A percentile compares a stretch with the other conserved stretches of the same genome.
Evolutionary conservation across 208 protist genomes (phyloP).

Genomic region (Wallacemonas sp.): DNA sequence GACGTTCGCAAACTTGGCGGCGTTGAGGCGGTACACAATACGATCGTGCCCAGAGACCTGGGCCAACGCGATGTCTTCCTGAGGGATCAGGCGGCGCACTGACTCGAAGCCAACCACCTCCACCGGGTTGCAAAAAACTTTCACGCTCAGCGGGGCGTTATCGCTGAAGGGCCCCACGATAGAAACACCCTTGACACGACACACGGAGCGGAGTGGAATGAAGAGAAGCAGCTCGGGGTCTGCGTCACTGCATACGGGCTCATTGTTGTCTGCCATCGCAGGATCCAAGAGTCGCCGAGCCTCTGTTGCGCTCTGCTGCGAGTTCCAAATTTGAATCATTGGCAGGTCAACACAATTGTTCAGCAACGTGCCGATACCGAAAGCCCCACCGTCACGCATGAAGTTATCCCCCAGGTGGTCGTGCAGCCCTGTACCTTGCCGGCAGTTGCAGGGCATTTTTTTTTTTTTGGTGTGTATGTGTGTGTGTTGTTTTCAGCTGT

Average conservation of each 20-base stretch:
- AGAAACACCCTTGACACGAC: conserved; percentile 61
- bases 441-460: conserved; percentile 86
- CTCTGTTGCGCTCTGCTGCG: conserved; percentile 42
- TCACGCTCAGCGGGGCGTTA: conserved; percentile 64
- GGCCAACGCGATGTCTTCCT: conserved; percentile 78
- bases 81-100: conserved; percentile 63
- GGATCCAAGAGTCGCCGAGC: conserved; percentile 62
- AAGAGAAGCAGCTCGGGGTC: conserved; percentile 79
- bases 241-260: conserved; percentile 77
- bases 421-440: conserved; percentile 69
- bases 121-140: conserved; percentile 73
- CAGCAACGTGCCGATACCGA: conserved; percentile 62
- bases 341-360: conserved; percentile 68
- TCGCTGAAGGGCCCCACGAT: conserved; percentile 62
- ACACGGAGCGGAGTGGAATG: conserved; percentile 67
- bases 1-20: conserved; percentile 63
- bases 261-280: conserved; percentile 41
- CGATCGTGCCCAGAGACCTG: conserved; percentile 56
- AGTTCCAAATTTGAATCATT: conserved; percentile 76
- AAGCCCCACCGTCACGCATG: conserved; percentile 51
- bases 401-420: conserved; percentile 77
- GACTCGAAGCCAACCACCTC: conserved; percentile 77
- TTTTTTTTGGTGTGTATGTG: not conserved
- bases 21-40: conserved; percentile 80
- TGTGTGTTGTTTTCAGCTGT: not conserved